Evolutionary conservation across 768 basidiomycete genomes (phyloP).

Genomic region (Mycena indigotica): DNA sequence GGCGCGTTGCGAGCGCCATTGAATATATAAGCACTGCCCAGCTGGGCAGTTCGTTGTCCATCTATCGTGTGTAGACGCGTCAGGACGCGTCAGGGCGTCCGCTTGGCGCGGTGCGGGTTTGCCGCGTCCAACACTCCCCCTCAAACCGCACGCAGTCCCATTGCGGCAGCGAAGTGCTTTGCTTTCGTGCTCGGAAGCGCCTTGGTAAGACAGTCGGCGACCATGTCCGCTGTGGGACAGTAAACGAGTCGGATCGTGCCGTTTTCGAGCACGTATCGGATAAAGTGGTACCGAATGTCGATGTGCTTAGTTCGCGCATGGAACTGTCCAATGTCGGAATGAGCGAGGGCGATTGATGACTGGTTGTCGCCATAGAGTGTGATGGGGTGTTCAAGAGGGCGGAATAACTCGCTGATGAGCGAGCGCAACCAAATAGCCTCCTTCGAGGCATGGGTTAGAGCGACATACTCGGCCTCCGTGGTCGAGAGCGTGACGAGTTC

Average conservation of each 20-base stretch:
- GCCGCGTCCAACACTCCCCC: constrained; percentile 1
- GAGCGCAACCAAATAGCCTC: constrained; percentile 22
- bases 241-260: constrained; percentile 15
- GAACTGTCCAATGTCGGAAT: constrained; percentile 25
- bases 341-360: constrained; percentile 20
- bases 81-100: too few species aligned
- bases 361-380: constrained; percentile 27
- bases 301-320: constrained; percentile 40
- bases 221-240: constrained; percentile 29
- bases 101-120: not conserved
- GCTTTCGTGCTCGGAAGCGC: constrained; percentile 10
- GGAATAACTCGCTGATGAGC: constrained; percentile 18
- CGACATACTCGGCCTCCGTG: constrained; percentile 39
- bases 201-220: constrained; percentile 36
- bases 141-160: not conserved
- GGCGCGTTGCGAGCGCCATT: too few species aligned
- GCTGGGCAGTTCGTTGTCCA: too few species aligned
- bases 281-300: constrained; percentile 36
- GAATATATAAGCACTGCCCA: too few species aligned
- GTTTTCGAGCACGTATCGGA: constrained; percentile 27
- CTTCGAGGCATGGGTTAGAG: constrained; percentile 30
- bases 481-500: constrained; percentile 34
- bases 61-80: too few species aligned
- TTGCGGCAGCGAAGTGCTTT: not conserved
- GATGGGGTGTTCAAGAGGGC: constrained; percentile 1